Percentiles rank a stretch among this genome's conserved stretches.
Conservation (phyloP, 352 stramenopile species). For the Pythium scleroteichum region DNA sequence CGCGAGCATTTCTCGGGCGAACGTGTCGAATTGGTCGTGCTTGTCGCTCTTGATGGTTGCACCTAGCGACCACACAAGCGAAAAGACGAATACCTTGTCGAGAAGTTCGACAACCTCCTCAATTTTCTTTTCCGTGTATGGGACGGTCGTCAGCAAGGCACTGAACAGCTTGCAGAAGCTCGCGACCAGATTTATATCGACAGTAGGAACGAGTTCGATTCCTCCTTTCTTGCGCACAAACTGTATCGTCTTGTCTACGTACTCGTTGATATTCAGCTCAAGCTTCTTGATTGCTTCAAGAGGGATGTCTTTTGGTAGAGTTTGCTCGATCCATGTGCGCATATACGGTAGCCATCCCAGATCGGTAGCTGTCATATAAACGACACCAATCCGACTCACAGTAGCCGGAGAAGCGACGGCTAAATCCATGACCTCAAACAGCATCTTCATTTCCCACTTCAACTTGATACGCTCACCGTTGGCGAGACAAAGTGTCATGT, state of each 20-base stretch:
- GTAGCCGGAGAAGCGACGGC: constrained; percentile 79
- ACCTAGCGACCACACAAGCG: constrained; percentile 77
- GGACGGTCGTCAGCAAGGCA: constrained; percentile 15
- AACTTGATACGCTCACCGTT: constrained; percentile 85
- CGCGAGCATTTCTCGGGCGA: constrained; percentile 43
- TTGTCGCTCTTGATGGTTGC: constrained; percentile 61
- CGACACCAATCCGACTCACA: constrained; percentile 48
- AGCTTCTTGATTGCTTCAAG: constrained; percentile 27
- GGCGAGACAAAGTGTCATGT: constrained; percentile 76
- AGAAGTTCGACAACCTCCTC: constrained; percentile 33
- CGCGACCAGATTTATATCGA: constrained; percentile 75
- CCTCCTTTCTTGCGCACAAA: constrained; percentile 53
- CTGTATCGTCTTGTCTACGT: constrained; percentile 55
- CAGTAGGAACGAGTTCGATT: constrained; percentile 69
- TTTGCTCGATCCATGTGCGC: constrained; percentile 60
- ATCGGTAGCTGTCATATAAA: constrained; percentile 57
- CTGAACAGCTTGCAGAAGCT: constrained; percentile 69
- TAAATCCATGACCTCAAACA: constrained; percentile 89
- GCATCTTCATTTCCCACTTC: constrained; percentile 79
- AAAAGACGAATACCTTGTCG: constrained; percentile 71
- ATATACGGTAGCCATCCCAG: constrained; percentile 83
- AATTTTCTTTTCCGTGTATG: constrained; percentile 14
- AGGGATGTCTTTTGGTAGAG: constrained; percentile 38
- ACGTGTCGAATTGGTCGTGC: constrained; percentile 64
- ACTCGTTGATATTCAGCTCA: constrained; percentile 32